These are phyloP conservation scores for Fragaria vesca DNA, from an alignment of 306 rosid genomes.

Conservation along the genomic window DNA sequence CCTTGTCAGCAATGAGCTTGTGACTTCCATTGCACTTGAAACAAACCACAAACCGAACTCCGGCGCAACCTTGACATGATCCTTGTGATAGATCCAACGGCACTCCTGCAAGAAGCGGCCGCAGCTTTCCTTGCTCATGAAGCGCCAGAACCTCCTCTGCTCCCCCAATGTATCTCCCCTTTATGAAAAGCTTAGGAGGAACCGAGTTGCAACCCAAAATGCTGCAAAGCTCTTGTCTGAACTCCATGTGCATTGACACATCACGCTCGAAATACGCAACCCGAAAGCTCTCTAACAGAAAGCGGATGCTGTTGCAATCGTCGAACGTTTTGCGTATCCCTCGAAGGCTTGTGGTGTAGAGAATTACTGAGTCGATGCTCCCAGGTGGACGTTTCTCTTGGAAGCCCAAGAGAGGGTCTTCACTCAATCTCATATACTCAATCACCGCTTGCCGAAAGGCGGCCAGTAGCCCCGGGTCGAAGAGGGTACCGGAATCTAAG, in stretches of 20 bases:
- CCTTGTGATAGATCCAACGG: conserved; percentile 44
- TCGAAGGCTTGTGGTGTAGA: conserved; percentile 75
- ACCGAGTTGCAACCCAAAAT: conserved; percentile 40
- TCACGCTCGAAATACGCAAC: conserved; percentile 69
- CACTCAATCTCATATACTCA: conserved; percentile 44
- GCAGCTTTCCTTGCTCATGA: conserved; percentile 79
- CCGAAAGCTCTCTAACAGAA: conserved; percentile 68
- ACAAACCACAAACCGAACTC: conserved; percentile 67
- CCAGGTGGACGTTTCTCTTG: conserved; percentile 76
- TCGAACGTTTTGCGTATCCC: conserved; percentile 87
- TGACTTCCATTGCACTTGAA: conserved; percentile 78
- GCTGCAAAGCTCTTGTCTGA: conserved; percentile 64
- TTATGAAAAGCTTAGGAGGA: conserved; percentile 89
- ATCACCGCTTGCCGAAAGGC: conserved; percentile 59
- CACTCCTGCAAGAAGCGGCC: conserved; percentile 50
- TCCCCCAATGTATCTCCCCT: conserved; percentile 89
- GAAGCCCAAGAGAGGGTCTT: conserved; percentile 46
- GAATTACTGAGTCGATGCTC: conserved; percentile 51
- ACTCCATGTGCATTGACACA: conserved; percentile 75
- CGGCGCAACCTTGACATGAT: conserved; percentile 77
- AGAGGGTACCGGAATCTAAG: conserved; percentile 69
- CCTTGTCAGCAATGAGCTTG: conserved; percentile 40
- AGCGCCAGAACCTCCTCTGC: conserved; percentile 80
- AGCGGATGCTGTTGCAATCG: conserved; percentile 70
- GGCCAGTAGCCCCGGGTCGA: conserved; percentile 70